Evolutionary conservation across 805 yeast genomes (phyloP).

Genomic region (Yarrowia alimentaria): DNA sequence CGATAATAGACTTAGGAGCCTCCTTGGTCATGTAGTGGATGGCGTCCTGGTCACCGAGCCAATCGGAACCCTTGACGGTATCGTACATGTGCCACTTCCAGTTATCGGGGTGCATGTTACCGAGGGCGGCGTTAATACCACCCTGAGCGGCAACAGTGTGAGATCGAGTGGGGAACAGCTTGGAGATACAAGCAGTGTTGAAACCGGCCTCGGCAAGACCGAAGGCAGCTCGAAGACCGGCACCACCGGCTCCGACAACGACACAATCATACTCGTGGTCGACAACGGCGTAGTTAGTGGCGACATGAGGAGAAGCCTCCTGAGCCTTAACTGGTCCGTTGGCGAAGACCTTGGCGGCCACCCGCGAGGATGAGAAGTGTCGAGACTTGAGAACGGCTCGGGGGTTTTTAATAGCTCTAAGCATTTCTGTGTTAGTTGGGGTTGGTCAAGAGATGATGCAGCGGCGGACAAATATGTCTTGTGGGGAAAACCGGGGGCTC

Average conservation of each 20-base stretch:
- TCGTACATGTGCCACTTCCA: slow-evolving; percentile 99
- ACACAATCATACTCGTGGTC: slow-evolving; percentile 98
- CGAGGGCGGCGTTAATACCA: slow-evolving; percentile 98
- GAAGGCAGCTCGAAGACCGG: slow-evolving; percentile 97
- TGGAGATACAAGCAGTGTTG: slow-evolving; percentile 96
- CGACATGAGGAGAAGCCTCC: slow-evolving; percentile 53
- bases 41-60: slow-evolving; percentile 99
- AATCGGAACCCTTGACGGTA: slow-evolving; percentile 98
- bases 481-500: no score
- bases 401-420: slow-evolving; percentile 28
- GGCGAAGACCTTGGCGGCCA: slow-evolving; percentile 39
- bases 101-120: slow-evolving; percentile 96
- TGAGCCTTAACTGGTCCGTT: slow-evolving; percentile 42
- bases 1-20: slow-evolving; percentile 94
- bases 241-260: slow-evolving; percentile 99
- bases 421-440: slow-evolving; percentile 21
- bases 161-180: slow-evolving; percentile 96
- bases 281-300: slow-evolving; percentile 80
- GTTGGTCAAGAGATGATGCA: no score
- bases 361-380: slow-evolving; percentile 38
- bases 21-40: slow-evolving; percentile 98
- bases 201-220: slow-evolving; percentile 96
- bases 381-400: slow-evolving; percentile 28
- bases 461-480: no score
- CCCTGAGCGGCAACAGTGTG: slow-evolving; percentile 99